Conservation (phyloP, 495 filamentous ascomycete genomes). For the Trichoderma erinaceum region DNA sequence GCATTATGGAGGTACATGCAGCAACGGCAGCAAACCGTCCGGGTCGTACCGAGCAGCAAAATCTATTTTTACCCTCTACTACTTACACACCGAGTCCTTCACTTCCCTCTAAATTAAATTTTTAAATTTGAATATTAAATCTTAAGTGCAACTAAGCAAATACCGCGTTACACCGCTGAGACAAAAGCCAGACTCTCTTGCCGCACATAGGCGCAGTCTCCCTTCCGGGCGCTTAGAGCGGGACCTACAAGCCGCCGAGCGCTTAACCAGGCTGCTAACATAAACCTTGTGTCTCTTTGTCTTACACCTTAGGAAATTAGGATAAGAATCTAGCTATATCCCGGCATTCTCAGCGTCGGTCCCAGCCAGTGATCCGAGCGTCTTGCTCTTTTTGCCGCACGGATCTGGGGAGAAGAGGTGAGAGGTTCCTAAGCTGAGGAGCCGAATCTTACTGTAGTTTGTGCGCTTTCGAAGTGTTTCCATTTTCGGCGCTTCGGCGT, state of each 20-base stretch:
- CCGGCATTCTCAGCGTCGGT: background rate
- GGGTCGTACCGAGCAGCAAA: too few relatives aligned
- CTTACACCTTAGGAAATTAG: background rate
- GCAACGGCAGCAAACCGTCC: too few relatives aligned
- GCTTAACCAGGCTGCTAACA: background rate
- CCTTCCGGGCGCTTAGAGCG: constrained; percentile 5
- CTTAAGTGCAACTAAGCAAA: too few relatives aligned
- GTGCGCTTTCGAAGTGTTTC: background rate
- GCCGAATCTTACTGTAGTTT: background rate
- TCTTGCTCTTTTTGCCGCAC: background rate
- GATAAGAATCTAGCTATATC: background rate
- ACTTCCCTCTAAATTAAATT: too few relatives aligned
- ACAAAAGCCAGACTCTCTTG: too few relatives aligned
- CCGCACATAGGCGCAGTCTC: background rate
- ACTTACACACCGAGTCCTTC: too few relatives aligned
- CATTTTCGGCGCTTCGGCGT: background rate
- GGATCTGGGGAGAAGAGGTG: background rate
- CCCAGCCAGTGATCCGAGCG: constrained; percentile 11
- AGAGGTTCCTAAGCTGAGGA: background rate
- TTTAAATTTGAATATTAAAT: too few relatives aligned
- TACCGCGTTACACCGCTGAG: too few relatives aligned
- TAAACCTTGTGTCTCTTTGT: background rate
- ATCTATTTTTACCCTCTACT: too few relatives aligned
- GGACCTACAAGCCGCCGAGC: background rate
- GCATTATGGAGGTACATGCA: too few relatives aligned